Conservation (phyloP, 2,329 filamentous ascomycete species). For the Curvularia verruculosa region DNA sequence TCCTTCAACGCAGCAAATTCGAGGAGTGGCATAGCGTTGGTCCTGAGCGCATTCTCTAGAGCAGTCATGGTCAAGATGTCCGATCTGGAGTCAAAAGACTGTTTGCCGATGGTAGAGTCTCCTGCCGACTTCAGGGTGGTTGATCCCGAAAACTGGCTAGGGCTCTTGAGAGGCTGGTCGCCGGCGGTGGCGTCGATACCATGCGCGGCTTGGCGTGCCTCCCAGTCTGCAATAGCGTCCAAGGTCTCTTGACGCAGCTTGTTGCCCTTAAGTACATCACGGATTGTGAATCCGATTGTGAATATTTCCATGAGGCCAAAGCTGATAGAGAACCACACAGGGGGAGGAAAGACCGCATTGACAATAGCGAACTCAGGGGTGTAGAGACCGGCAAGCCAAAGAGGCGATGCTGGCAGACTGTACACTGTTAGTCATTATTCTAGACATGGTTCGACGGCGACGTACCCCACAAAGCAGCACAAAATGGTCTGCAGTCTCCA, state of each 20-base stretch:
- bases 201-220: conserved; percentile 33
- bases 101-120: conserved; percentile 18
- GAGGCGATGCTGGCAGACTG: conserved; percentile 42
- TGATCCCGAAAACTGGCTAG: conserved; percentile 24
- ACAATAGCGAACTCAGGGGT: conserved; percentile 35
- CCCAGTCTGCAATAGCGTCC: conserved; percentile 43
- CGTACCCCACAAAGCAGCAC: conserved; percentile 43
- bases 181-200: conserved; percentile 9
- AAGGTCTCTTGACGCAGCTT: conserved; percentile 41
- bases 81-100: conserved; percentile 37
- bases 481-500: conserved; percentile 44
- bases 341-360: conserved; percentile 35
- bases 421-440: conserved; percentile 6
- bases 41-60: conserved; percentile 40
- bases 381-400: conserved; percentile 45
- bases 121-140: conserved; percentile 25
- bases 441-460: neutral
- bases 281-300: conserved; percentile 40
- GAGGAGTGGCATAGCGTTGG: conserved; percentile 39
- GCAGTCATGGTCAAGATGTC: conserved; percentile 45
- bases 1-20: conserved; percentile 45
- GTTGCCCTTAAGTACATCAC: conserved; percentile 37
- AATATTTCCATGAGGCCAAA: conserved; percentile 43
- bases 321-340: conserved; percentile 40
- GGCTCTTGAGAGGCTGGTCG: conserved; percentile 19